phyloP scores from a whole-genome alignment of 2,329 filamentous ascomycete species.

The Penicillium sp. region DNA sequence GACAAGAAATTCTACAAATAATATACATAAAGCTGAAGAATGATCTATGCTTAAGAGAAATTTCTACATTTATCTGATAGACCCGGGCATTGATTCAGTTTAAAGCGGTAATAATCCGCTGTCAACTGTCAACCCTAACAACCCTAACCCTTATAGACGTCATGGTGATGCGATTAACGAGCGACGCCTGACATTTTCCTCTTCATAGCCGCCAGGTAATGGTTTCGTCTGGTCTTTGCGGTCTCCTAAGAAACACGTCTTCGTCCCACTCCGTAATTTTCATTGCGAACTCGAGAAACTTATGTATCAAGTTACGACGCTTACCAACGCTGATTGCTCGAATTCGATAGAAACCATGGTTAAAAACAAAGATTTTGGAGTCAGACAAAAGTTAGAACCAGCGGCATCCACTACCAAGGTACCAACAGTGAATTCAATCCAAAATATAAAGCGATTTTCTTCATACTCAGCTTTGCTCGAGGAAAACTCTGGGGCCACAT shows the following conservation, averaged over 20 bases:
- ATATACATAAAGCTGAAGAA: too few species aligned
- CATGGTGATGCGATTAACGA: constrained; percentile 7
- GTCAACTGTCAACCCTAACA: too few species aligned
- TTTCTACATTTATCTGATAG: too few species aligned
- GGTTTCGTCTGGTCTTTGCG: too few species aligned
- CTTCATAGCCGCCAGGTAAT: too few species aligned
- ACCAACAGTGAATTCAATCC: constrained; percentile 13
- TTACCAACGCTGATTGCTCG: not conserved
- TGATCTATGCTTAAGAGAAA: too few species aligned
- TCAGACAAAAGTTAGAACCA: not conserved
- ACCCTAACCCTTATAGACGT: not conserved
- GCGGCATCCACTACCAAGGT: constrained; percentile 17
- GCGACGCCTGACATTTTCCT: not conserved
- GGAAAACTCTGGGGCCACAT: not conserved
- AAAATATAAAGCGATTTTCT: constrained; percentile 12
- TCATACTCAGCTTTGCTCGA: constrained; percentile 12
- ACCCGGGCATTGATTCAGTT: too few species aligned
- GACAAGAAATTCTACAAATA: too few species aligned
- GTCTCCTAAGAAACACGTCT: too few species aligned
- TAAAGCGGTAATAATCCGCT: too few species aligned
- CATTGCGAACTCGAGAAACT: too few species aligned
- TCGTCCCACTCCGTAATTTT: too few species aligned
- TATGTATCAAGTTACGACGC: not conserved
- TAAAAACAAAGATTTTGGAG: not conserved
- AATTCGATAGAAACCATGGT: not conserved